Percentiles rank a stretch among this genome's conserved stretches.
Evolutionary conservation across 768 basidiomycete genomes (phyloP).

Genomic region (Lentinula boryana): DNA sequence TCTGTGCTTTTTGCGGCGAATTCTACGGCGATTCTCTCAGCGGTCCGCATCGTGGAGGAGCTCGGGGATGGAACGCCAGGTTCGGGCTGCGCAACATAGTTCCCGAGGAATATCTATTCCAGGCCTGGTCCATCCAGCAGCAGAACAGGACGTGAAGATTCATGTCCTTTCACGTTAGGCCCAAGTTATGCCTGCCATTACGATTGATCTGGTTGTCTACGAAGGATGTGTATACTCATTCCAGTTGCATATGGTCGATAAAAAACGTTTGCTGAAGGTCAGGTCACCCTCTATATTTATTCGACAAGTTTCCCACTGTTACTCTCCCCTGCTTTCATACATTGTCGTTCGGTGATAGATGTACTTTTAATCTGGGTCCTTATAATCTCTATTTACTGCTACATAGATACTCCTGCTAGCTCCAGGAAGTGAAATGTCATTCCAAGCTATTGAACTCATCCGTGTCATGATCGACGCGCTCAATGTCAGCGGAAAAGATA

Average conservation of each 20-base stretch:
- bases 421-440: not conserved
- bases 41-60: not conserved
- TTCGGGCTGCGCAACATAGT: not conserved
- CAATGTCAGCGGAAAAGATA: not conserved
- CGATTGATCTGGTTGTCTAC: not conserved
- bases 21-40: not conserved
- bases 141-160: not conserved
- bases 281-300: not conserved
- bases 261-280: not conserved
- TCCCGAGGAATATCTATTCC: not conserved
- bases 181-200: not conserved
- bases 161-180: not conserved
- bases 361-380: not conserved
- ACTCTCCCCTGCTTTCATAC: not conserved
- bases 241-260: not conserved
- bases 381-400: not conserved
- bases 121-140: not conserved
- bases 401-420: constrained; percentile 1
- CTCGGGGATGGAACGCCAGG: not conserved
- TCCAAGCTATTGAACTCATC: not conserved
- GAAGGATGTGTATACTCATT: not conserved
- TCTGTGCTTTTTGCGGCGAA: not conserved
- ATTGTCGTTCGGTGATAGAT: constrained; percentile 4
- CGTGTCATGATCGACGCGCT: not conserved
- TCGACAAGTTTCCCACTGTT: not conserved